Base-by-base conservation (phyloP, 2,329 filamentous ascomycete species). In the Colletotrichum cereale region DNA sequence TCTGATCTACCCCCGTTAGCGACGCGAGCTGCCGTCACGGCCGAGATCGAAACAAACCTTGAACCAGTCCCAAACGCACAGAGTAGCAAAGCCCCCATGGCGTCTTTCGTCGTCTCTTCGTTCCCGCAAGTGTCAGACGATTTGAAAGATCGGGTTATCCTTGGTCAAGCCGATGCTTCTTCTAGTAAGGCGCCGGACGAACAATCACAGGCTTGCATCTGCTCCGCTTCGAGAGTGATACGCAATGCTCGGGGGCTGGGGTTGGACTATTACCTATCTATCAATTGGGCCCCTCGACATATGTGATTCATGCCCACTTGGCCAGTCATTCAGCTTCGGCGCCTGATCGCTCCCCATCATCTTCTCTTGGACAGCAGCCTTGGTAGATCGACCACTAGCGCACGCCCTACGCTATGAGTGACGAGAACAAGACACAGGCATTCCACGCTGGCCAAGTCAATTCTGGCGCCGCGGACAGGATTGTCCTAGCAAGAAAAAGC, bases 31-130 rank as follows among this genome's bases (percentile, higher is more conserved):
- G 66, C 58, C 69, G 44, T 58, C 53, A 53, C 60, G 52, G 60
- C 69, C 58, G 53, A 72, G 65, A 69, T 72, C 61, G 65, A 69
- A 72, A 69, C 69, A 44, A 65, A 64, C 58, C 55, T 72, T 58
- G 65, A 63, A 69, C 58, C 65, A 68, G 60, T 47, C 48, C 53
- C 50, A 67, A 64, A 69, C 68, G 44, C 68, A 62, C 56, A 8
- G 52, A 58, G 68, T 71, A 64, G 60, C 68, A 71, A 67, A 34
- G 34, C 55, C 60, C 44, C 14, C 34, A 29, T 8, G 56, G 64
- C 57, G 44, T 61, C 63, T 31, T 42, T 42, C n/a, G 40, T 42
- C 56, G 24, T 29, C 14, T 34, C 57, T 42, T 56, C 18, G 56
- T 57, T 56, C 47, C 56, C 64, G 42, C 52, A 60, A 55, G 53